A percentile compares a stretch with the other conserved stretches of the same genome.
These are phyloP conservation scores for Penicillium sp. DNA, from an alignment of 2,329 filamentous ascomycete species.

Conservation along the genomic window DNA sequence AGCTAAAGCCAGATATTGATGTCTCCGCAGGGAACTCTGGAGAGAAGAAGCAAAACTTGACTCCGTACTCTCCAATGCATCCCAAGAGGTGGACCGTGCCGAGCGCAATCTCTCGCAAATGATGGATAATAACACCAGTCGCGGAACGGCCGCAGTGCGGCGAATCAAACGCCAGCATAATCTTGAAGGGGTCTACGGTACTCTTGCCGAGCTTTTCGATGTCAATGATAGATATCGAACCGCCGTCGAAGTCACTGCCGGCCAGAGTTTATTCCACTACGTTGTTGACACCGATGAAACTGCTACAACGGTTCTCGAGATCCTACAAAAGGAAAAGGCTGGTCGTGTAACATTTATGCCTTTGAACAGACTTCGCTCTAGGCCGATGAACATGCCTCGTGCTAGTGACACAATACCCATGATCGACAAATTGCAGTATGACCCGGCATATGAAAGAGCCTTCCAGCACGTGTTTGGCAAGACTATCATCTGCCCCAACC, in stretches of 20 bases:
- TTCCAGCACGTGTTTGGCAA: slow-evolving; percentile 95
- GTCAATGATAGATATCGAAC: slow-evolving; percentile 81
- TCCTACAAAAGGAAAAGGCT: slow-evolving; percentile 72
- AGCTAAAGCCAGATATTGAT: slow-evolving; percentile 3
- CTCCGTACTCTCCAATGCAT: slow-evolving; percentile 71
- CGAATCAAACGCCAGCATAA: slow-evolving; percentile 75
- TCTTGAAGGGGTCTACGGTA: slow-evolving; percentile 85
- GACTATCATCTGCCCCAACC: slow-evolving; percentile 87
- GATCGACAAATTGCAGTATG: slow-evolving; percentile 78
- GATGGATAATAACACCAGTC: slow-evolving; percentile 85
- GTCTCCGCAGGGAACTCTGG: slow-evolving; percentile 59
- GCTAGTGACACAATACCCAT: slow-evolving; percentile 85
- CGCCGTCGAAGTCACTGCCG: slow-evolving; percentile 89
- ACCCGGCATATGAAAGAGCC: slow-evolving; percentile 73
- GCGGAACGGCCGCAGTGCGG: slow-evolving; percentile 82
- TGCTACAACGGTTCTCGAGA: slow-evolving; percentile 75
- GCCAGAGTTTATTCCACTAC: slow-evolving; percentile 90
- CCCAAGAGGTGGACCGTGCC: slow-evolving; percentile 72
- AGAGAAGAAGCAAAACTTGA: slow-evolving; percentile 86
- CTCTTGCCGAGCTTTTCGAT: slow-evolving; percentile 86
- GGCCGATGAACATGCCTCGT: slow-evolving; percentile 72
- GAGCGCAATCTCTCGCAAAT: slow-evolving; percentile 75
- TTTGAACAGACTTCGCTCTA: slow-evolving; percentile 73
- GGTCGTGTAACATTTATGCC: slow-evolving; percentile 95
- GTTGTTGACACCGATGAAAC: slow-evolving; percentile 90